Percentiles rank a stretch among this genome's conserved stretches.
Conservation (phyloP, 331 rosid species). For the Acacia pycnantha region DNA sequence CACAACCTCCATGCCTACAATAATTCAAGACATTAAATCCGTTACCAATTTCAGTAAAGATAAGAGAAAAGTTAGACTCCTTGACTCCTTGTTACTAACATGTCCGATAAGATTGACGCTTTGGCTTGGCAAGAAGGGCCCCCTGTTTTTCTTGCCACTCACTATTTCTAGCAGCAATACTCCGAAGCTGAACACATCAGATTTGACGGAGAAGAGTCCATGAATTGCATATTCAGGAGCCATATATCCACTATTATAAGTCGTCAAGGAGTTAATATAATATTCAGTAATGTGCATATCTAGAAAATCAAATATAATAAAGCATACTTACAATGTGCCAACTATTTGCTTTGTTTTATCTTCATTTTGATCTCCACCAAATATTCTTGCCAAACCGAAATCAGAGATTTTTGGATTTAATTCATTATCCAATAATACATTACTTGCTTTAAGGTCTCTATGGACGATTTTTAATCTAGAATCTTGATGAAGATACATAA, state of each 20-base stretch:
- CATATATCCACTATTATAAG: constrained; percentile 34
- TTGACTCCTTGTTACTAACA: constrained; percentile 21
- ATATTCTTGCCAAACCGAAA: constrained; percentile 39
- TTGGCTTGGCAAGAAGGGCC: neutral
- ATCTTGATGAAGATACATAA: neutral
- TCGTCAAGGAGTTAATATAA: neutral
- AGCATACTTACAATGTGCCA: constrained; percentile 38
- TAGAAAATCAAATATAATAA: neutral
- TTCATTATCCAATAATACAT: constrained; percentile 41
- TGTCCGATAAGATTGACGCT: constrained; percentile 40
- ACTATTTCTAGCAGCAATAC: constrained; percentile 39
- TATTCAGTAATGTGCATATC: neutral
- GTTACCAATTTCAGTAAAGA: neutral
- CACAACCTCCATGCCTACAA: neutral
- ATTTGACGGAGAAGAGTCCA: constrained; percentile 42
- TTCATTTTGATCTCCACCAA: constrained; percentile 32
- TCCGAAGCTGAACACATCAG: constrained; percentile 46
- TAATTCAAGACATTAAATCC: neutral
- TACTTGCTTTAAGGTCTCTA: constrained; percentile 46
- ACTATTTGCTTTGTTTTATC: constrained; percentile 38
- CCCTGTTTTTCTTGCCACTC: constrained; percentile 40
- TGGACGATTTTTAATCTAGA: constrained; percentile 23
- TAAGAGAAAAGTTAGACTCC: neutral
- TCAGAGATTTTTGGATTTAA: constrained; percentile 53
- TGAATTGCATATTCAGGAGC: constrained; percentile 39